A percentile compares a stretch with the other conserved stretches of the same genome.
Conservation (phyloP, 306 rosid species). For the Begonia fuchsioides region DNA sequence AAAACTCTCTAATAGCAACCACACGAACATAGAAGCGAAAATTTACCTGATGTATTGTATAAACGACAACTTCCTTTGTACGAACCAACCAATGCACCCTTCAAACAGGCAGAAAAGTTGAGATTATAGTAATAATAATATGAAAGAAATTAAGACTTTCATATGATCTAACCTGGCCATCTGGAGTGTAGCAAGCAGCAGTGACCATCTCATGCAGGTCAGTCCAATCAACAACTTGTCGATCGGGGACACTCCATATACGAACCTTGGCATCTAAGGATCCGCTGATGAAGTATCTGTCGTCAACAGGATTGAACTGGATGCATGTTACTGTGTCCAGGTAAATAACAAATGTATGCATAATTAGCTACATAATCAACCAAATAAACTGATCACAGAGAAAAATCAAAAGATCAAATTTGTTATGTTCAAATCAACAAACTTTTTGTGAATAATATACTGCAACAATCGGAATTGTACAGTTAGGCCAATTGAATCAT, state of each 20-base stretch:
- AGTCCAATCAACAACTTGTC: constrained; percentile 90
- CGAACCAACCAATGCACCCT: constrained; percentile 95
- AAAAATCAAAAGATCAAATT: too few species aligned
- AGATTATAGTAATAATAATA: constrained; percentile 3
- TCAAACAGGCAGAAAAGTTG: constrained; percentile 11
- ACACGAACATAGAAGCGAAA: background rate
- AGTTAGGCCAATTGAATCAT: too few species aligned
- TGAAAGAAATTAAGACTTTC: constrained; percentile 5
- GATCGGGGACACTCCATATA: constrained; percentile 92
- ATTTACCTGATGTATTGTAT: constrained; percentile 71
- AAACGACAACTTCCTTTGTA: constrained; percentile 92
- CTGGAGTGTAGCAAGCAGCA: constrained; percentile 96
- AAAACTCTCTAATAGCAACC: too few species aligned
- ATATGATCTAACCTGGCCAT: constrained; percentile 81
- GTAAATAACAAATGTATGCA: constrained; percentile 11
- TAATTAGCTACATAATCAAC: too few species aligned
- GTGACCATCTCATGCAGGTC: constrained; percentile 99
- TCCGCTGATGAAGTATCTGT: constrained; percentile 96
- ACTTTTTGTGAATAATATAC: too few species aligned
- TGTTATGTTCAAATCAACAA: too few species aligned
- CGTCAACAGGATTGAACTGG: constrained; percentile 99
- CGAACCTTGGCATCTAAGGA: constrained; percentile 97
- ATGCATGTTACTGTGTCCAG: constrained; percentile 91
- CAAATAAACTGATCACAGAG: too few species aligned
- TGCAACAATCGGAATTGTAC: too few species aligned